Evolutionary conservation across 1,139 yeast species (phyloP), one percentile per base, ranked within the genome.

Genomic region (Geotrichum aggregatum): DNA sequence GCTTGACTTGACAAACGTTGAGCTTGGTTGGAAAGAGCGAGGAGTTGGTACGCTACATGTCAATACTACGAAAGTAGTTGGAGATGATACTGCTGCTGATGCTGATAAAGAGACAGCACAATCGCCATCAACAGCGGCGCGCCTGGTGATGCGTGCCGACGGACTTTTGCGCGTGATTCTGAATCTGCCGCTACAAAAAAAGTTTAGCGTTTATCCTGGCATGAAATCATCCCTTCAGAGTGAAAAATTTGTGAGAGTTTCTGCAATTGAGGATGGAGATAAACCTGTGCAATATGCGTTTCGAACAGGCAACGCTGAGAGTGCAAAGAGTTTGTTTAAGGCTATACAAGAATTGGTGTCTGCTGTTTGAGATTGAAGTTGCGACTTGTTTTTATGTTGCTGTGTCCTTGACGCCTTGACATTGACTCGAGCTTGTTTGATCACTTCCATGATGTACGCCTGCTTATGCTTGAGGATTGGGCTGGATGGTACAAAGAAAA

Each of bases 1-100:
- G 49, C 72, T 88, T 59, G 82, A 85, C 59, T 71, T 91, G 39
- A 71, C 83, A 0, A 76, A 79, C 40, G 76, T 85, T 1, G 68
- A 76, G 11, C 79, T 76, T 26, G 97, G 96, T 1, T 94, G 99
- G 98, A 92, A 87, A 66, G 98, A 94, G 68, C 79, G 95, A 62
- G 99, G 98, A 16, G 76, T 85, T 39, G 99, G 99, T 1, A 78
- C 82, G 3, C 71, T 94, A 16, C 96, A 87, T 67, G 78, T 94
- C 38, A 92, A 92, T 67, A 78, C 78, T 56, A 70, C 75, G n/a
- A 63, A 66, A 22, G 45, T 19, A 24, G 30, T n/a, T 31, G 36
- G 35, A 14, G 28, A 22, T 11, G 40, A 19, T 44, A 24, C 18
- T 3, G 19, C 16, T 16, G 6, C 24, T 19, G 13, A 10, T 18